phyloP scores from a whole-genome alignment of 2,329 filamentous ascomycete genomes.

The Diaporthe nobilis region DNA sequence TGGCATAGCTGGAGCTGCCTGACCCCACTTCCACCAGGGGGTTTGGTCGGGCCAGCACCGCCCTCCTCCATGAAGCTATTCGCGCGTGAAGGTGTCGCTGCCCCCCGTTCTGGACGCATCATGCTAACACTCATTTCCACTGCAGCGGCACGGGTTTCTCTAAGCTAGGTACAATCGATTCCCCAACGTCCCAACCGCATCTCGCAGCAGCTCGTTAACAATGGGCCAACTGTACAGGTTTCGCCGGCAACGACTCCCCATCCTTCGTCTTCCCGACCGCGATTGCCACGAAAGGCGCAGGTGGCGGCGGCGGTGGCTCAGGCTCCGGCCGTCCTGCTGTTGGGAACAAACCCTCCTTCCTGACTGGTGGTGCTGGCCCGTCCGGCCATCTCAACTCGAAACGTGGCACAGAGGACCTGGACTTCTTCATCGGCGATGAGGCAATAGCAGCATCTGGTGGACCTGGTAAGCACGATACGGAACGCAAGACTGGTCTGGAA shows the following conservation, averaged over 20 bases:
- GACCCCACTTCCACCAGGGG: conserved; percentile 43
- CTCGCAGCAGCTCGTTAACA: neutral
- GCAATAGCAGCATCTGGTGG: conserved; percentile 87
- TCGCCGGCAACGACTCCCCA: conserved; percentile 98
- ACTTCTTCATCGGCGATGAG: conserved; percentile 99
- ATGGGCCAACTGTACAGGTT: conserved; percentile 70
- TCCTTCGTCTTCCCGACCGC: conserved; percentile 99
- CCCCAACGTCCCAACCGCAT: conserved; percentile 33
- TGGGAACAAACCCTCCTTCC: conserved; percentile 94
- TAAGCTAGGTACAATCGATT: conserved; percentile 85
- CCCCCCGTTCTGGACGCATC: neutral
- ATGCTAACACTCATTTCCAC: conserved; percentile 55
- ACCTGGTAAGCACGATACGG: conserved; percentile 71
- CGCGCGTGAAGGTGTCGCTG: neutral
- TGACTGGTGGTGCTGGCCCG: conserved; percentile 90
- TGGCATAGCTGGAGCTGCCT: conserved; percentile 42
- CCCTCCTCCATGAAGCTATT: conserved; percentile 40
- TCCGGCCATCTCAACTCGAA: conserved; percentile 88
- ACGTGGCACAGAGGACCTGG: conserved; percentile 95
- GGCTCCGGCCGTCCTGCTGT: conserved; percentile 92
- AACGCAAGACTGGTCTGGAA: neutral
- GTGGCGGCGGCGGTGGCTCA: conserved; percentile 78
- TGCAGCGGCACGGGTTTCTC: conserved; percentile 98
- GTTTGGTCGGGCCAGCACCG: conserved; percentile 41
- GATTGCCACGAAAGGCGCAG: conserved; percentile 91